These are phyloP conservation scores for Ilyonectria robusta DNA, from an alignment of 2,329 filamentous ascomycete genomes.

Conservation along the genomic window DNA sequence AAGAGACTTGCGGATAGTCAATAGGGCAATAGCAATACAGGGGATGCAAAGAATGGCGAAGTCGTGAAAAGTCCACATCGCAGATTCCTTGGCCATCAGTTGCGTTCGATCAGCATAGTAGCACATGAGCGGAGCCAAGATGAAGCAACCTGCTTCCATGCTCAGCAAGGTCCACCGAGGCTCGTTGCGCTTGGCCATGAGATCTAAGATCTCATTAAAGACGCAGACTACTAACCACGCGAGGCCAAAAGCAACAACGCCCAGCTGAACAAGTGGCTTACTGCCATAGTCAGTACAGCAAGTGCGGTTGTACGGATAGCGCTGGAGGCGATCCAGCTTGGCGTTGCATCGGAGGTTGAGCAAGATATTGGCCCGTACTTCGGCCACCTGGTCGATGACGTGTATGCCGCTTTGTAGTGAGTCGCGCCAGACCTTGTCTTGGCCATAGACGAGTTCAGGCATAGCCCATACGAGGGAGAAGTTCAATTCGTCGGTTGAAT, in stretches of 20 bases:
- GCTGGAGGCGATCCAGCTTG: slow-evolving; percentile 49
- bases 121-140: slow-evolving; percentile 44
- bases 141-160: slow-evolving; percentile 42
- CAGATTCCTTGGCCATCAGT: slow-evolving; percentile 46
- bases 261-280: slow-evolving; percentile 41
- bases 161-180: slow-evolving; percentile 36
- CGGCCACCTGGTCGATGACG: slow-evolving; percentile 46
- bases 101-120: slow-evolving; percentile 51
- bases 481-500: slow-evolving; percentile 30
- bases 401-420: slow-evolving; percentile 46
- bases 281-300: slow-evolving; percentile 66
- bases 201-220: slow-evolving; percentile 29
- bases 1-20: slow-evolving; percentile 40
- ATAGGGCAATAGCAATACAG: slow-evolving; percentile 34
- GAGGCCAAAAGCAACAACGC: slow-evolving; percentile 37
- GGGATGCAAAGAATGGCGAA: slow-evolving; percentile 40
- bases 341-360: slow-evolving; percentile 69
- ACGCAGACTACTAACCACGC: slow-evolving; percentile 37
- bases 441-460: slow-evolving; percentile 30
- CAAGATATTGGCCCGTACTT: slow-evolving; percentile 57
- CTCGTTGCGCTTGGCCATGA: slow-evolving; percentile 25
- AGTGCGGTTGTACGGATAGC: slow-evolving; percentile 63
- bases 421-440: slow-evolving; percentile 39
- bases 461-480: slow-evolving; percentile 41
- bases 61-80: slow-evolving; percentile 40